These are phyloP conservation scores for Lentinula raphanica DNA, from an alignment of 768 basidiomycete genomes.

Conservation along the genomic window DNA sequence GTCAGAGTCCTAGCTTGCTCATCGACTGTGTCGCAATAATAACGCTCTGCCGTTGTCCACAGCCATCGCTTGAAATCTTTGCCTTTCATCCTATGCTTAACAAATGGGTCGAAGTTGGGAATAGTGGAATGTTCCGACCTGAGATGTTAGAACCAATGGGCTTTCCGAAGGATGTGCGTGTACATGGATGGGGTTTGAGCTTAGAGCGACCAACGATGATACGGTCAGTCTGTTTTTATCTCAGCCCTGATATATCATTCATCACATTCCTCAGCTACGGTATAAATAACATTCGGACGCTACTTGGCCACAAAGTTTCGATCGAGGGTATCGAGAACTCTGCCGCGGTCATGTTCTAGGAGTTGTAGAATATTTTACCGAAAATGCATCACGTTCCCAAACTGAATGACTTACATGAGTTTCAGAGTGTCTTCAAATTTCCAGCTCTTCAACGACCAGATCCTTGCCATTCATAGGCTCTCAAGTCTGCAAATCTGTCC, in stretches of 20 bases:
- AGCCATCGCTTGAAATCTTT: conserved; percentile 97
- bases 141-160: conserved; percentile 99
- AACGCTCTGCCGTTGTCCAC: conserved; percentile 8
- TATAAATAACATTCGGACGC: conserved; percentile 92
- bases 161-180: conserved; percentile 91
- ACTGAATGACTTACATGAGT: too few relatives aligned
- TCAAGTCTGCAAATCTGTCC: too few relatives aligned
- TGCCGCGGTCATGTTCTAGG: conserved; percentile 85
- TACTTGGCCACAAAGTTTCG: conserved; percentile 96
- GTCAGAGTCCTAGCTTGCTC: conserved; percentile 28
- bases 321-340: conserved; percentile 86
- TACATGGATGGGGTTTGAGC: conserved; percentile 94
- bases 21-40: neutral
- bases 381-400: too few relatives aligned
- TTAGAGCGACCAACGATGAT: conserved; percentile 99
- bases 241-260: neutral
- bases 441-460: too few relatives aligned
- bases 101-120: conserved; percentile 97
- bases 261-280: conserved; percentile 61
- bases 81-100: conserved; percentile 93
- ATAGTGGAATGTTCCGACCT: conserved; percentile 99
- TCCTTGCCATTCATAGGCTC: too few relatives aligned
- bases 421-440: too few relatives aligned
- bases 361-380: neutral
- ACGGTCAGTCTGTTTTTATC: conserved; percentile 47